phyloP scores from a whole-genome alignment of 192 early-diverging fungal species.

The Linnemannia hyalina region DNA sequence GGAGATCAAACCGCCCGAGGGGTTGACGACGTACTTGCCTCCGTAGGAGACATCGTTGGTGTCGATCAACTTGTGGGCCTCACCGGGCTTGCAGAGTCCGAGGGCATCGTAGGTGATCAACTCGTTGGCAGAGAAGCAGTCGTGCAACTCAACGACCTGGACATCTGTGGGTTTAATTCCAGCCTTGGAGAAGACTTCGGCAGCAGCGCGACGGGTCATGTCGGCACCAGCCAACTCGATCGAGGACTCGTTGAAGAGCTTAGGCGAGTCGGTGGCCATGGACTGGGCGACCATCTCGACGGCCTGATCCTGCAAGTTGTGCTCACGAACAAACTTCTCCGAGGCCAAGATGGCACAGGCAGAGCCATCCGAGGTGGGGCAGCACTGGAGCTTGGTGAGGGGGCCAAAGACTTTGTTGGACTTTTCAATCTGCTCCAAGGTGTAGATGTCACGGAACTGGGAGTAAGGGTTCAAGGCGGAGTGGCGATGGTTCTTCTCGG shows the following conservation, averaged over 20 bases:
- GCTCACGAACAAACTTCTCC: conserved; percentile 73
- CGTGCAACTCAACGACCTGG: conserved; percentile 80
- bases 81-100: conserved; percentile 71
- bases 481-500: conserved; percentile 81
- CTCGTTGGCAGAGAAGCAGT: conserved; percentile 85
- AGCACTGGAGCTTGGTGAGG: conserved; percentile 81
- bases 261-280: conserved; percentile 81
- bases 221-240: conserved; percentile 75
- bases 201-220: conserved; percentile 78
- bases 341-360: conserved; percentile 75
- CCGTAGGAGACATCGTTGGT: conserved; percentile 69
- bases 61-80: conserved; percentile 74
- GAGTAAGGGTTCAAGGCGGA: conserved; percentile 77
- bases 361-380: conserved; percentile 81
- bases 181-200: conserved; percentile 66
- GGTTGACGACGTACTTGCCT: conserved; percentile 78
- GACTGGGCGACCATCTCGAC: conserved; percentile 76
- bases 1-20: conserved; percentile 80
- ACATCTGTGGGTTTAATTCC: conserved; percentile 73
- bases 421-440: conserved; percentile 72
- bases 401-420: conserved; percentile 78
- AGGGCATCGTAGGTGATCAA: conserved; percentile 82
- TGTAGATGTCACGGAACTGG: conserved; percentile 74
- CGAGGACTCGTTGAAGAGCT: conserved; percentile 62
- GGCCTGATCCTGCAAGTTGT: conserved; percentile 72